Conservation (phyloP, 176 grass and related monocot genomes). For the Ensete ventricosum region DNA sequence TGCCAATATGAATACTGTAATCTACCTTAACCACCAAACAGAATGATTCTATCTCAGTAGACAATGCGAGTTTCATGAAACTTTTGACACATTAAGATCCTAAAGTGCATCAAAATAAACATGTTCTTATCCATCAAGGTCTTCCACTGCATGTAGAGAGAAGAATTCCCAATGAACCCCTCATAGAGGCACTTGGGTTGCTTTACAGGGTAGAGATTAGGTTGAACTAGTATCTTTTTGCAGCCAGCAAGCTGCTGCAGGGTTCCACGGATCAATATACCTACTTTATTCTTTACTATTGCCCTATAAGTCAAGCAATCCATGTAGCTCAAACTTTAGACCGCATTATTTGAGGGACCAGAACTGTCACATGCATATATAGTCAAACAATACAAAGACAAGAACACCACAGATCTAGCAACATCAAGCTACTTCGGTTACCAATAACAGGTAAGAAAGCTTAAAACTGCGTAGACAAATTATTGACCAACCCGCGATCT, state of each 20-base stretch:
- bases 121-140: not conserved
- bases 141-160: not conserved
- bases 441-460: not conserved
- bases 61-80: not conserved
- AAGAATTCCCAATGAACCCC: not conserved
- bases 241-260: not conserved
- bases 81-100: not conserved
- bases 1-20: not conserved
- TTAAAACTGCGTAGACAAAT: slow-evolving; percentile 7
- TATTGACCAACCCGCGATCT: slow-evolving; percentile 21
- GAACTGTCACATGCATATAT: too few species aligned
- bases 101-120: not conserved
- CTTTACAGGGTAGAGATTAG: not conserved
- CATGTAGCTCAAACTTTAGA: too few species aligned
- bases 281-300: too few species aligned
- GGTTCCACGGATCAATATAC: too few species aligned
- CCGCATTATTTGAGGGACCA: too few species aligned
- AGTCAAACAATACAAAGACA: too few species aligned
- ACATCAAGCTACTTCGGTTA: not conserved
- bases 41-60: not conserved
- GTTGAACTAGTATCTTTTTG: not conserved
- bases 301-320: too few species aligned
- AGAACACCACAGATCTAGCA: too few species aligned
- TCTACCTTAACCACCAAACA: not conserved
- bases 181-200: too few species aligned